Base-by-base conservation (phyloP, 169 alveolate species). In the Plasmodium gallinaceum region DNA sequence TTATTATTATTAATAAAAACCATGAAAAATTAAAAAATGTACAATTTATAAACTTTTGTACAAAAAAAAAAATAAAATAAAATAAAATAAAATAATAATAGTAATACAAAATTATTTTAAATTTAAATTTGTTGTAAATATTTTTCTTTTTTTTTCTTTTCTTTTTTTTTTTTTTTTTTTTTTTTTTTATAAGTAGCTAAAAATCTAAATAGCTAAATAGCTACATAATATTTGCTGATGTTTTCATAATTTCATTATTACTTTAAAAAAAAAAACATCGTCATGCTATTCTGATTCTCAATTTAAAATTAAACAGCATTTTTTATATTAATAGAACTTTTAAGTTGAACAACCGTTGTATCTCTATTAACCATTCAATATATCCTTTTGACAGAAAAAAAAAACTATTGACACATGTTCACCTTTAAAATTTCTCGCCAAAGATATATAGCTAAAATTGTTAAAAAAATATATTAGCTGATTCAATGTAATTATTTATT, bases 31-130 rank as follows among this genome's bases (percentile, higher is more conserved):
- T 32, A 32, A 32, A 54, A 74, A 26, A 58, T 74, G 65, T 74
- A 60, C 70, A 42, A 64, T 39, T 78, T 78, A 78, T 78, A 78
- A 78, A 78, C 60, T 46, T 78, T 62, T 26, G 60, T n/a, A 37
- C 26, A 45, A 43, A 16, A 74, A 48, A 74, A 74, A 58, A 39
- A 18, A 42, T 32, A 73, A 48, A 70, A 16, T 18, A 46, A 70
- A 20, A 70, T 26, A 22, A 46, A 70, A 70, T 18, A 46, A 46
- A 64, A 78, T 32, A 65, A 64, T 22, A 46, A 57, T 78, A 62
- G 32, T 8, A 12, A 37, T 9, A 42, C 6, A 74, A 74, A 45
- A 42, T 74, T 42, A 32, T 39, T 58, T 74, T 74, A 16, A 64
- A n/a, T 46, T 76, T 69, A 43, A 48, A 46, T 72, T 22, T 24